Conservation (phyloP, 768 basidiomycete species). For the Cystobasidium ongulense region DNA sequence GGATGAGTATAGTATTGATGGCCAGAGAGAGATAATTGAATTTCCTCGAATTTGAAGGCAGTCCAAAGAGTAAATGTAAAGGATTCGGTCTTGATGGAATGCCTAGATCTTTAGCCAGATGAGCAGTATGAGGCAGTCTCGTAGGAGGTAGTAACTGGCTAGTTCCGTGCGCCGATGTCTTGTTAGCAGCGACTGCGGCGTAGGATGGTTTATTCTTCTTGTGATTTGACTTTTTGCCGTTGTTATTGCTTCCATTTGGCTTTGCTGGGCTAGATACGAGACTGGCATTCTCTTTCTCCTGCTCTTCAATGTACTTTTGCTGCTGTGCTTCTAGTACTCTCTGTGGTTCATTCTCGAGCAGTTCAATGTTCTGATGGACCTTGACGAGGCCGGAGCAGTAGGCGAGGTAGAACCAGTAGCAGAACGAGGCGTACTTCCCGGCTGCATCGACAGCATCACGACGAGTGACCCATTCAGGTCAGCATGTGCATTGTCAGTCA, state of each 20-base stretch:
- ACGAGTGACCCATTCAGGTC: background rate
- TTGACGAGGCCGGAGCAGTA: background rate
- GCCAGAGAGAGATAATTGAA: conserved; percentile 39
- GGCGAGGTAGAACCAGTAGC: conserved; percentile 11
- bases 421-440: conserved; percentile 6
- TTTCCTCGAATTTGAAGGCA: conserved; percentile 23
- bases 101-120: background rate
- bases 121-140: background rate
- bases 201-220: conserved; percentile 21
- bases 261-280: background rate
- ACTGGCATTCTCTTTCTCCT: background rate
- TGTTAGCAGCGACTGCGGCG: conserved; percentile 3
- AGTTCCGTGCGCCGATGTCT: background rate
- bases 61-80: conserved; percentile 24
- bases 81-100: conserved; percentile 20
- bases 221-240: background rate
- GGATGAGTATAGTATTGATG: conserved; percentile 49
- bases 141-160: background rate
- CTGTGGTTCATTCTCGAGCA: background rate
- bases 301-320: conserved; percentile 1
- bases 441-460: background rate
- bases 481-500: background rate
- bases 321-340: background rate
- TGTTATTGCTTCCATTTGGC: background rate
- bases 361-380: background rate